Percentiles rank a stretch among this genome's conserved stretches.
Conservation (phyloP, 805 yeast species). For the Zygotorulaspora florentina region DNA sequence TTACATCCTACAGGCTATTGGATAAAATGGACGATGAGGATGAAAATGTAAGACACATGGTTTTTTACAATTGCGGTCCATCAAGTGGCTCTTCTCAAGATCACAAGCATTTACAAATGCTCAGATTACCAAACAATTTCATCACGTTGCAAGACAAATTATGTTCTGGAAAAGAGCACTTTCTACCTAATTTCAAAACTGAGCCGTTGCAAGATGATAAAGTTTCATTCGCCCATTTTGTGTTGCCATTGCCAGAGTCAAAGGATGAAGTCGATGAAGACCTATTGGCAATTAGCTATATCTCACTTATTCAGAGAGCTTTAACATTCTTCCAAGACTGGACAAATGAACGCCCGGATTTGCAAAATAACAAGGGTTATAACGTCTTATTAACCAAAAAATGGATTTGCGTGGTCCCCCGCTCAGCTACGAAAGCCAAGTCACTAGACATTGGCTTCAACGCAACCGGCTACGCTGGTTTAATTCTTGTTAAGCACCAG, state of each 20-base stretch:
- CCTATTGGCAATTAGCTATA: slow-evolving; percentile 60
- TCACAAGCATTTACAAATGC: slow-evolving; percentile 87
- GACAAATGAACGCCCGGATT: slow-evolving; percentile 26
- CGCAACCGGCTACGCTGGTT: slow-evolving; percentile 75
- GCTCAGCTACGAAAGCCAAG: slow-evolving; percentile 53
- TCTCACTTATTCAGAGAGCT: slow-evolving; percentile 66
- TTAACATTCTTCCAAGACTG: slow-evolving; percentile 61
- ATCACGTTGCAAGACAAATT: slow-evolving; percentile 52
- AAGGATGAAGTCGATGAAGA: slow-evolving; percentile 50
- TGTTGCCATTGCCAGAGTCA: slow-evolving; percentile 55
- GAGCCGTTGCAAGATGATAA: slow-evolving; percentile 61
- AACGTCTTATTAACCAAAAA: slow-evolving; percentile 76
- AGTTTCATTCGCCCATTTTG: slow-evolving; percentile 76
- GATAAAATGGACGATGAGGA: slow-evolving; percentile 41
- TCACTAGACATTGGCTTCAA: slow-evolving; percentile 57
- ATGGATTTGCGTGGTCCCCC: slow-evolving; percentile 86
- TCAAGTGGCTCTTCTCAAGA: slow-evolving; percentile 92
- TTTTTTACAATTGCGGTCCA: slow-evolving; percentile 86
- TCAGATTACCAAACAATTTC: slow-evolving; percentile 61
- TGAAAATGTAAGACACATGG: slow-evolving; percentile 54
- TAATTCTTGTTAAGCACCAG: slow-evolving; percentile 68
- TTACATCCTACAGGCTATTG: slow-evolving; percentile 54
- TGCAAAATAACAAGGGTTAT: slow-evolving; percentile 51
- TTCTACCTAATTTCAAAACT: slow-evolving; percentile 48
- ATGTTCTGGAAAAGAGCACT: slow-evolving; percentile 43